A percentile compares a stretch with the other conserved stretches of the same genome.
phyloP scores from a whole-genome alignment of 139 green algal species.

The Chlamydomonas sphaeroides region DNA sequence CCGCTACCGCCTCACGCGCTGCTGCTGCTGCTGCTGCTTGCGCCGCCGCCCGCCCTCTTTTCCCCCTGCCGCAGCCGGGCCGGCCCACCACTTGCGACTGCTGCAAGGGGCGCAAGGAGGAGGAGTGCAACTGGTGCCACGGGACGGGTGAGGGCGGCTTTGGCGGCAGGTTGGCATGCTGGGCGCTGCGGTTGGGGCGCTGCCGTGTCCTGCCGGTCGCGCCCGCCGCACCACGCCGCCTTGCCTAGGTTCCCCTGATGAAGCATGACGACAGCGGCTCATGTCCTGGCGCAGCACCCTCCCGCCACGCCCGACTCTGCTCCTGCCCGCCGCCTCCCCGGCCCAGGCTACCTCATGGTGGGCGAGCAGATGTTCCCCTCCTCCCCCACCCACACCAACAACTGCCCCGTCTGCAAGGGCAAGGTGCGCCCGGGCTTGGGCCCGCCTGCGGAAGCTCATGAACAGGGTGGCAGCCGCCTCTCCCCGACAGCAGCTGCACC shows the following conservation, averaged over 20 bases:
- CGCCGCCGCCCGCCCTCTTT: no score
- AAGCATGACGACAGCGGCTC: no score
- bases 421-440: no score
- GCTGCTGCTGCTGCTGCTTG: no score
- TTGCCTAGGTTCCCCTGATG: background rate
- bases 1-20: no score
- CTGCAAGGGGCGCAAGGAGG: slow-evolving; percentile 47
- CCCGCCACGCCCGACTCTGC: background rate
- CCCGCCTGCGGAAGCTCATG: no score
- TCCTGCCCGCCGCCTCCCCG: background rate
- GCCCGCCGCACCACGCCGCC: background rate
- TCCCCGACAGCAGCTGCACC: no score
- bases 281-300: no score
- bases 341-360: slow-evolving; percentile 55
- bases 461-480: no score
- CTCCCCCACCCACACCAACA: slow-evolving; percentile 36
- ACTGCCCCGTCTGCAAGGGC: slow-evolving; percentile 60
- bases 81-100: slow-evolving; percentile 39
- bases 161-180: background rate
- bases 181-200: no score
- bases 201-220: no score
- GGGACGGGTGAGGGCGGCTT: slow-evolving; percentile 47
- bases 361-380: slow-evolving; percentile 45
- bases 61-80: slow-evolving; percentile 15
- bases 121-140: slow-evolving; percentile 61